Evolutionary conservation across 2,329 filamentous ascomycete genomes (phyloP), one percentile per base, ranked within the genome.

Genomic region (Pseudogymnoascus pannorum): DNA sequence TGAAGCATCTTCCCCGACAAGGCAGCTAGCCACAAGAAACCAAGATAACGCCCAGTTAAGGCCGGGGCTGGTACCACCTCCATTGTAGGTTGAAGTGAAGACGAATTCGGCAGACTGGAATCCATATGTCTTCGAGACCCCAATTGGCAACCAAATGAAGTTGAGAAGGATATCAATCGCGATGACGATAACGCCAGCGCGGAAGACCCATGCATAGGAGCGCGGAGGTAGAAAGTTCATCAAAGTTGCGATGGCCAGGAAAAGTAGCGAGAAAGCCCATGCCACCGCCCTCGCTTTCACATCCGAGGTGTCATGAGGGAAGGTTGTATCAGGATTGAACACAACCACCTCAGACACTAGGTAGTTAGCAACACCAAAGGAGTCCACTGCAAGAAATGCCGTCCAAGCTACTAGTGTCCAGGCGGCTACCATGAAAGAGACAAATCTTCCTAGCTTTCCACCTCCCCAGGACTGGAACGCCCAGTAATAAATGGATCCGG

Each of bases 91-190:
- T 54, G 75, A 71, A 3, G 74, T 77, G 65, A 78, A 78, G n/a
- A 76, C 76, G 59, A 72, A 77, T 58, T 75, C 71, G 5, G 76
- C 75, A 16, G 72, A 68, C 59, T 77, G 76, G 60, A 78, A 78
- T 5, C 76, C 76, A 63, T 77, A 78, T 0, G 72, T 75, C 58
- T 75, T 71, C 3, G 74, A 74, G 1, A 77, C 75, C 1, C 72
- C 76, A 42, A 78, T 78, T 1, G 76, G 76, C 29, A 78, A 69
- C 76, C 76, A 78, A 64, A 78, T 76, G 60, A 78, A 73, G 69
- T 78, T 78, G 58, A 78, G 70, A 38, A 76, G 60, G 65, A 78
- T 77, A 65, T 78, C 76, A 38, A 78, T 68, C 14, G 75, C 62
- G 54, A 78, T 77, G 36, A 58, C 35, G 0, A 38, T 58, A 38